Percentiles rank a stretch among this genome's conserved stretches.
Evolutionary conservation across 306 rosid genomes (phyloP).

Genomic region (Phaseolus lunatus): DNA sequence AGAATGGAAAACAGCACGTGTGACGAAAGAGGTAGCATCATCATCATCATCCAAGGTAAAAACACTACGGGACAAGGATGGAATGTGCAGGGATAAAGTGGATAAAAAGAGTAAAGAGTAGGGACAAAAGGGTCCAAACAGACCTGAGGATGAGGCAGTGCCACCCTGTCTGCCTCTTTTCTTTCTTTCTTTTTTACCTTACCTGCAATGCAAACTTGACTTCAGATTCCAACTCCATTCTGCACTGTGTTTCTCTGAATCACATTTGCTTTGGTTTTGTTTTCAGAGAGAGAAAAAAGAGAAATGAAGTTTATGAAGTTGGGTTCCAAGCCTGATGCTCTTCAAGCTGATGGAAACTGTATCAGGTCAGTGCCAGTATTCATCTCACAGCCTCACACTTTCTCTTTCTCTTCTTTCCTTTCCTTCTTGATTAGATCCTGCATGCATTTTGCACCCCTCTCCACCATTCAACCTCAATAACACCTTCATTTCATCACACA

Average conservation of each 20-base stretch:
- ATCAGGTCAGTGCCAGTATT: slow-evolving; percentile 55
- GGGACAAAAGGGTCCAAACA: slow-evolving; percentile 19
- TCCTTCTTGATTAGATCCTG: slow-evolving; percentile 16
- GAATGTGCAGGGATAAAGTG: neutral
- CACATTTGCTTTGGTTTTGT: neutral
- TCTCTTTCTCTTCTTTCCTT: neutral
- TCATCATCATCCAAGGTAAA: neutral
- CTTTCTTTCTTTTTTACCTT: slow-evolving; percentile 26
- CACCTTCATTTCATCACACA: neutral
- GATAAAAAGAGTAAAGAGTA: neutral
- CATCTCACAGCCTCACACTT: neutral
- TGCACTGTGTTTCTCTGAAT: neutral
- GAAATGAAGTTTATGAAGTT: slow-evolving; percentile 96
- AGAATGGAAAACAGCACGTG: neutral
- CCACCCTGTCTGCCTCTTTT: slow-evolving; percentile 24
- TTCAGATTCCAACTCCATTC: neutral
- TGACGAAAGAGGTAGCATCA: slow-evolving; percentile 8
- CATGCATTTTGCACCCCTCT: neutral
- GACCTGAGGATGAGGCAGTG: neutral
- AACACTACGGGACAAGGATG: neutral
- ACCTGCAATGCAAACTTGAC: slow-evolving; percentile 34
- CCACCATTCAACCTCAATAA: neutral
- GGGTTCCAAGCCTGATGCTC: slow-evolving; percentile 91
- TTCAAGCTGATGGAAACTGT: slow-evolving; percentile 79
- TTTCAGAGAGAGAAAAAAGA: neutral